Evolutionary conservation across 1,284 basidiomycete species (phyloP).

Genomic region (Coniferiporia sulphurascens): DNA sequence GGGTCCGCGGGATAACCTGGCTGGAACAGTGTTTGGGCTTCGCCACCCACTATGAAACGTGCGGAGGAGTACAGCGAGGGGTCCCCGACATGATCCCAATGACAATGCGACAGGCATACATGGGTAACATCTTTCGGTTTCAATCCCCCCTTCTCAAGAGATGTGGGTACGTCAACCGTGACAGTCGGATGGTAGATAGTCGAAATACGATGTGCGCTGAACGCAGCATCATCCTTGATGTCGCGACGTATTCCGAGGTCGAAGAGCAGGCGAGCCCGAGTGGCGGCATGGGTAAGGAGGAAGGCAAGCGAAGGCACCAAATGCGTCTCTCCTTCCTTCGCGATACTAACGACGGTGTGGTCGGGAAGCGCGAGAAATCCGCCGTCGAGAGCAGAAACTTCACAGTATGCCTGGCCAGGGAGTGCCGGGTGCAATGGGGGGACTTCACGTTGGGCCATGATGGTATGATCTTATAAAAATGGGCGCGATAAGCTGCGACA

Average conservation of each 20-base stretch:
- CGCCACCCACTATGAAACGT: constrained; percentile 41
- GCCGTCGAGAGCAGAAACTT: constrained; percentile 19
- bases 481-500: background rate
- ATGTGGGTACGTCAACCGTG: constrained; percentile 41
- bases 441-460: background rate
- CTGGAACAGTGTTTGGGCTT: constrained; percentile 30
- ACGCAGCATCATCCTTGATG: constrained; percentile 31
- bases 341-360: constrained; percentile 5
- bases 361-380: constrained; percentile 13
- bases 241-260: constrained; percentile 30
- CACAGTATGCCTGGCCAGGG: constrained; percentile 11
- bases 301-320: constrained; percentile 18
- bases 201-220: constrained; percentile 29
- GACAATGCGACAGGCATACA: constrained; percentile 42
- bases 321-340: background rate
- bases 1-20: constrained; percentile 40
- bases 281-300: constrained; percentile 15
- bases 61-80: constrained; percentile 40
- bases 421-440: background rate
- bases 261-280: constrained; percentile 13
- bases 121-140: constrained; percentile 33
- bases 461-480: background rate
- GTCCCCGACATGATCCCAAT: constrained; percentile 44
- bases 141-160: constrained; percentile 44
- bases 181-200: constrained; percentile 29